phyloP scores from a whole-genome alignment of 192 early-diverging fungal genomes.

The Rhizoclosmatium sp. region DNA sequence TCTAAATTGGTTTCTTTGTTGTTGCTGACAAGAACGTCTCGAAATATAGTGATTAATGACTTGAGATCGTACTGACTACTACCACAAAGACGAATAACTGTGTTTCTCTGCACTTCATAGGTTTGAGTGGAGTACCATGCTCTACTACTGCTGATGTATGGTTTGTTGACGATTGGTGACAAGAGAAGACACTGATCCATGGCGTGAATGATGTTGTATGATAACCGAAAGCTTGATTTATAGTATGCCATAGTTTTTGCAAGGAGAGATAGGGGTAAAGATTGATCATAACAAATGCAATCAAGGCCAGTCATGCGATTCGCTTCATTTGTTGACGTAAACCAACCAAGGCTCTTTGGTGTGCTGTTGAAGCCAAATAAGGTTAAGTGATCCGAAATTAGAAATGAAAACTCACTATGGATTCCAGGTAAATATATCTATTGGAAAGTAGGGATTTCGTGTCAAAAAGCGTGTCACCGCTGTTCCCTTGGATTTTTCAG shows the following conservation, averaged over 20 bases:
- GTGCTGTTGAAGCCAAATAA: neutral
- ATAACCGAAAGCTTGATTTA: neutral
- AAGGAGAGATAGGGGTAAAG: neutral
- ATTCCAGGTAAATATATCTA: neutral
- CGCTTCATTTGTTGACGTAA: neutral
- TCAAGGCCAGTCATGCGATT: neutral
- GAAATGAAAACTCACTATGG: neutral
- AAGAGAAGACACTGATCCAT: neutral
- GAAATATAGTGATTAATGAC: too few relatives aligned
- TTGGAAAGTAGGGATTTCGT: neutral
- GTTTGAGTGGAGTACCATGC: neutral
- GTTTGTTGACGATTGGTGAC: neutral
- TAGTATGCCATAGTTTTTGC: neutral
- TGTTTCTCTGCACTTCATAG: neutral
- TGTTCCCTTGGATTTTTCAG: neutral
- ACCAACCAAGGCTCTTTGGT: neutral
- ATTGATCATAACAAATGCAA: neutral
- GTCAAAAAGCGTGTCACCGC: neutral
- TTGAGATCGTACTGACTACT: neutral
- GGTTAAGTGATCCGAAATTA: too few relatives aligned
- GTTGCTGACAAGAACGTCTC: too few relatives aligned
- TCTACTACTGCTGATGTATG: neutral
- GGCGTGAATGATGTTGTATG: neutral
- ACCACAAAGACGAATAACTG: neutral
- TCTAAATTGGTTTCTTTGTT: too few relatives aligned